These are phyloP conservation scores for Aspergillus uvarum DNA, from an alignment of 2,329 filamentous ascomycete genomes.

Conservation along the genomic window DNA sequence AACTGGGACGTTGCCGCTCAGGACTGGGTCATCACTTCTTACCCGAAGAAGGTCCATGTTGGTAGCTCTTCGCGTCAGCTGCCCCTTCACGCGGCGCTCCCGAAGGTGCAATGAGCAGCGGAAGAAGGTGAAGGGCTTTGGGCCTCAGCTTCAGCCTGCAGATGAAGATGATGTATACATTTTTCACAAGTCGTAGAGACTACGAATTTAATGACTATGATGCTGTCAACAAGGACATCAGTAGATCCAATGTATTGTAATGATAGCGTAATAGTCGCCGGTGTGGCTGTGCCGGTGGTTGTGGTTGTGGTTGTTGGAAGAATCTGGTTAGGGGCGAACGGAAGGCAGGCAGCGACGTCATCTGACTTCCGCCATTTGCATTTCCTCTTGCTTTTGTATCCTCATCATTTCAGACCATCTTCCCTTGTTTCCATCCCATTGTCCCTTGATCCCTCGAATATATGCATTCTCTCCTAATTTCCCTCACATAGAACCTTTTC, in stretches of 20 bases:
- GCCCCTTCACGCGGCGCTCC: constrained; percentile 45
- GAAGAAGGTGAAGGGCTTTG: background rate
- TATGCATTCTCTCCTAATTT: background rate
- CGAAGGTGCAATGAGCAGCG: constrained; percentile 23
- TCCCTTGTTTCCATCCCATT: background rate
- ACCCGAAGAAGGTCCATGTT: constrained; percentile 61
- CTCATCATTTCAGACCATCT: background rate
- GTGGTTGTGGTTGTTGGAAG: background rate
- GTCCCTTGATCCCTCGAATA: background rate
- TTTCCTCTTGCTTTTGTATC: background rate
- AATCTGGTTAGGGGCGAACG: background rate
- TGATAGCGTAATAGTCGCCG: background rate
- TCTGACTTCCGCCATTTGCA: constrained; percentile 2
- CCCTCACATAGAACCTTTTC: background rate
- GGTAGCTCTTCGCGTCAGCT: constrained; percentile 60
- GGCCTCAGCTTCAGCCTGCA: too few relatives aligned
- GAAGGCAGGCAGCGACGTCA: constrained; percentile 8
- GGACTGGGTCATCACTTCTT: constrained; percentile 71
- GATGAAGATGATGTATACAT: constrained; percentile 1
- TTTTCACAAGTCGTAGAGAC: constrained; percentile 10
- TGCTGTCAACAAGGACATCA: background rate
- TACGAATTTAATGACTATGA: constrained; percentile 3
- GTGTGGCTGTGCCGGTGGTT: background rate
- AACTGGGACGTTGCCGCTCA: constrained; percentile 81
- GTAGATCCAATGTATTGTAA: background rate